Conservation (phyloP, 2,329 filamentous ascomycete species). For the Diplodia corticola region DNA sequence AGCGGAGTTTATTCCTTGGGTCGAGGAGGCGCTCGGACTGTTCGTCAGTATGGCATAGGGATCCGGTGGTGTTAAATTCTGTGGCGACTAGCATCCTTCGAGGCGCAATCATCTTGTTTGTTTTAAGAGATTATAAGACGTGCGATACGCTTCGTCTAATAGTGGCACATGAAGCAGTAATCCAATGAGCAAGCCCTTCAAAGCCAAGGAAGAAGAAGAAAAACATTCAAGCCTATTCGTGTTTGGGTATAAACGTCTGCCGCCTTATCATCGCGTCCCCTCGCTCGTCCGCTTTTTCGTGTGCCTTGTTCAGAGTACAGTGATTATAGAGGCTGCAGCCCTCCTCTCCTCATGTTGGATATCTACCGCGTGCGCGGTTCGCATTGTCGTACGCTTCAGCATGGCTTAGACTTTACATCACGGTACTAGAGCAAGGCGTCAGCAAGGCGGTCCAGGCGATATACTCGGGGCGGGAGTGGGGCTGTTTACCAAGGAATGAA, state of each 20-base stretch:
- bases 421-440: background rate
- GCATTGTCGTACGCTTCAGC: background rate
- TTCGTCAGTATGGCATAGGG: too few species aligned
- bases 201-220: background rate
- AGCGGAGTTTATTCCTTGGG: background rate
- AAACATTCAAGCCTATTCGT: background rate
- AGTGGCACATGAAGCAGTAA: background rate
- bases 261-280: background rate
- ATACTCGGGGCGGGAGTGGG: conserved; percentile 18
- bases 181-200: background rate
- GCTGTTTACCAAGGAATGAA: conserved; percentile 19
- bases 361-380: too few species aligned
- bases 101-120: background rate
- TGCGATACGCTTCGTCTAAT: too few species aligned
- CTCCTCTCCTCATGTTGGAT: background rate
- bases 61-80: background rate
- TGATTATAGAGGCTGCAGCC: background rate
- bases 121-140: background rate
- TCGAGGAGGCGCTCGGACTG: background rate
- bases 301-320: too few species aligned
- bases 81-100: background rate
- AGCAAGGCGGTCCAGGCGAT: background rate
- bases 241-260: conserved; percentile 4
- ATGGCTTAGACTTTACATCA: background rate
- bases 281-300: background rate